Evolutionary conservation across 1,284 basidiomycete species (phyloP), one percentile per base, ranked within the genome.

Genomic region (Pisolithus thermaeus): DNA sequence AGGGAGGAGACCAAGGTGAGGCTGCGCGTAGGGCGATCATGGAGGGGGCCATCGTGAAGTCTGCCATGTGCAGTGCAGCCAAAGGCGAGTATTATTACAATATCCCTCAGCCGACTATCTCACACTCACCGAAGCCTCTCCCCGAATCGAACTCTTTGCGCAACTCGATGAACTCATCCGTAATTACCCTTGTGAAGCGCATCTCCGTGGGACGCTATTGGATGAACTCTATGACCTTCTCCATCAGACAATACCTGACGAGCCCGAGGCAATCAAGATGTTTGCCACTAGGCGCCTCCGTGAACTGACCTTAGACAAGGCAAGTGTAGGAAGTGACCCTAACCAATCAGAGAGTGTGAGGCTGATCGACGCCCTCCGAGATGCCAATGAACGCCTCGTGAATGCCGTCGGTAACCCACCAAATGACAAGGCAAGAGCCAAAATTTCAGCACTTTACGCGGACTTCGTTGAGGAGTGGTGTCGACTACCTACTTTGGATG

Each of bases 31-130:
- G 71, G 58, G 76, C 78, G 47, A 80, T 90, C 59, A 75, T 89
- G 73, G 70, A 80, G 41, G 87, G 88, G 32, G 84, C 75, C 7
- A 87, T 90, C 55, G 83, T 88, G 46, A 81, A 78, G 61, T 77
- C 81, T 40, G 85, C 84, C 23, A 80, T 90, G 47, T 69, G 70
- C 7, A 82, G 73, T 58, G 88, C 85, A 38, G 76, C 73, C 11
- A 74, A 81, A 80, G 84, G 87, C 87, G 59, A 39, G 73, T 56
- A 49, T 28, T 54, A 14, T 44, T 45, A 44, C 2, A n/a, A 25
- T 8, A 32, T 9, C 23, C 25, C 36, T 43, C 38, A 54, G 36
- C n/a, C 40, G 49, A 44, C 47, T 16, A 22, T 14, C 46, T 51
- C n/a, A 49, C 46, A 46, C 25, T 42, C 28, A 52, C 51, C 51